A percentile compares a stretch with the other conserved stretches of the same genome.
Evolutionary conservation across 768 basidiomycete species (phyloP).

Genomic region (Rhodotorula babjevae): DNA sequence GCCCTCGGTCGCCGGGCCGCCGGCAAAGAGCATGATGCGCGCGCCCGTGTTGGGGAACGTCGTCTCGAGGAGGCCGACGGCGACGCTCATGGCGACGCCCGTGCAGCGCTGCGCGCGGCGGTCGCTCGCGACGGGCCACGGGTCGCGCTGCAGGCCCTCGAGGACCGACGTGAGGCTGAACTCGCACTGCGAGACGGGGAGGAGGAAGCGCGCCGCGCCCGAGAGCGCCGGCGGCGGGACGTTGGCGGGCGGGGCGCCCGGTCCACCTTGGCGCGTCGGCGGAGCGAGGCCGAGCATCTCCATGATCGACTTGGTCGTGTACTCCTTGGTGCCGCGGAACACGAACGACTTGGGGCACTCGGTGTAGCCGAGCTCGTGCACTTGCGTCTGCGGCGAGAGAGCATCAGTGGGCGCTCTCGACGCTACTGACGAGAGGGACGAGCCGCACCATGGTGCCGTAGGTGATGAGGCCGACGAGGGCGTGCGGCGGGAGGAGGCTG

Average conservation of each 20-base stretch:
- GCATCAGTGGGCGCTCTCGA: too few relatives aligned
- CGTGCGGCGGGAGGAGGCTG: constrained; percentile 85
- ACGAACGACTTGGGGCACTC: constrained; percentile 98
- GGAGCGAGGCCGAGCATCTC: constrained; percentile 89
- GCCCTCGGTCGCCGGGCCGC: constrained; percentile 92
- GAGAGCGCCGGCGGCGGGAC: constrained; percentile 39
- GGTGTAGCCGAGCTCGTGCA: constrained; percentile 93
- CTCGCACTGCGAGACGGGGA: constrained; percentile 87
- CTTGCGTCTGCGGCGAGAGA: constrained; percentile 83
- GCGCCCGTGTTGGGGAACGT: constrained; percentile 94
- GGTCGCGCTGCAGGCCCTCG: constrained; percentile 78
- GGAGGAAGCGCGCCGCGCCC: constrained; percentile 82
- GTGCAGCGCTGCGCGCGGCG: constrained; percentile 90
- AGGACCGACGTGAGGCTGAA: constrained; percentile 92
- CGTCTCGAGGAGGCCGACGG: constrained; percentile 85
- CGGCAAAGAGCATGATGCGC: constrained; percentile 91
- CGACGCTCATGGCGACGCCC: constrained; percentile 88
- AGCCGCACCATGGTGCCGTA: constrained; percentile 93
- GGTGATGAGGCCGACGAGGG: constrained; percentile 91
- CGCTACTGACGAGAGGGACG: too few relatives aligned
- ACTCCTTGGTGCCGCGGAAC: constrained; percentile 97
- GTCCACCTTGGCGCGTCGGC: constrained; percentile 65
- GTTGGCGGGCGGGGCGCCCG: constrained; percentile 59
- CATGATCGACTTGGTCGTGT: constrained; percentile 89
- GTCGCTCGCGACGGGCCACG: constrained; percentile 96